Conservation (phyloP, 73 alveolate genomes). For the Stentor coeruleus region DNA sequence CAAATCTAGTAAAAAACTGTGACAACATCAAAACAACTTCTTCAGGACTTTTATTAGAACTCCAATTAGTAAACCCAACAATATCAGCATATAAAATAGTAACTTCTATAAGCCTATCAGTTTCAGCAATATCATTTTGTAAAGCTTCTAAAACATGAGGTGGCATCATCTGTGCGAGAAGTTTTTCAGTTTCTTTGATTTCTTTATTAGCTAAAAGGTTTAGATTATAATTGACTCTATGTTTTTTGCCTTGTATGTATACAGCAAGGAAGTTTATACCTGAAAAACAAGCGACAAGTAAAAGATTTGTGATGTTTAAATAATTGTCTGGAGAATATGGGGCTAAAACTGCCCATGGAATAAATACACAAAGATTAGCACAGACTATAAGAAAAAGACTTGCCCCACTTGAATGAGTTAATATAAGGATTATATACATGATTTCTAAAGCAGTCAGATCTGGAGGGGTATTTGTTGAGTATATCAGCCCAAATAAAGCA, state of each 20-base stretch:
- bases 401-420: not conserved
- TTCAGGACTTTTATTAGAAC: constrained; percentile 77
- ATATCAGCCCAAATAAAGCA: not conserved
- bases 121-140: constrained; percentile 49
- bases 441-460: not conserved
- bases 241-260: not conserved
- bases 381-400: not conserved
- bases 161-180: constrained; percentile 61
- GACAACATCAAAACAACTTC: constrained; percentile 87
- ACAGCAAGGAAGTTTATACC: not conserved
- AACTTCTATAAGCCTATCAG: constrained; percentile 82
- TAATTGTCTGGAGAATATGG: not conserved
- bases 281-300: constrained; percentile 2
- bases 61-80: constrained; percentile 71
- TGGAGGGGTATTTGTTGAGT: not conserved
- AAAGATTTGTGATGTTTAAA: not conserved
- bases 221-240: constrained; percentile 29
- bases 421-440: not conserved
- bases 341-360: not conserved
- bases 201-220: constrained; percentile 47
- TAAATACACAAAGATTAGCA: not conserved
- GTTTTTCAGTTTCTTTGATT: constrained; percentile 51
- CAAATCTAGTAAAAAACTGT: constrained; percentile 89
- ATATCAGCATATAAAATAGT: constrained; percentile 94
- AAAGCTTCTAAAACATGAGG: constrained; percentile 56